Evolutionary conservation across 2,329 filamentous ascomycete species (phyloP).

Genomic region (Scedosporium aurantiacum): DNA sequence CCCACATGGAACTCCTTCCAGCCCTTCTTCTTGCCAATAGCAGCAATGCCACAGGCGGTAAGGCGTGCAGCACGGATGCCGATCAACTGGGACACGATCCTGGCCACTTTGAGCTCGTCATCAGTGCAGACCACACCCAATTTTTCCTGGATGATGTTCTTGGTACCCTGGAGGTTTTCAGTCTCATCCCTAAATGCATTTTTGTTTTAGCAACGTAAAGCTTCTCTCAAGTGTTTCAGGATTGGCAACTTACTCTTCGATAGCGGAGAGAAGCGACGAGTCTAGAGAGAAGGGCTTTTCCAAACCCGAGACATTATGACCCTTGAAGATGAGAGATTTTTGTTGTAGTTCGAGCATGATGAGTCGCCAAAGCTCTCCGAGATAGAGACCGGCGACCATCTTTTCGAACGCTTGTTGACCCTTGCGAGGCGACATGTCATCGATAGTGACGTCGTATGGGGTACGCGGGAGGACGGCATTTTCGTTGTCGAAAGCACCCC

Average conservation of each 20-base stretch:
- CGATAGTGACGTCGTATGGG: conserved; percentile 75
- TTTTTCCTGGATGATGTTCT: conserved; percentile 67
- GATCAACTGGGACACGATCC: conserved; percentile 83
- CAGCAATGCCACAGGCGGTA: conserved; percentile 87
- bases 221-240: neutral
- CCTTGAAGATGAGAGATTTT: conserved; percentile 67
- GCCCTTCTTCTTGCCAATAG: conserved; percentile 93
- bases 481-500: conserved; percentile 93
- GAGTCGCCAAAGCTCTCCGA: conserved; percentile 89
- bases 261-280: conserved; percentile 81
- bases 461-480: conserved; percentile 78
- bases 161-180: conserved; percentile 86
- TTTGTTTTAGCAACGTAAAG: neutral
- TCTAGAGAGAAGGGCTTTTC: conserved; percentile 84
- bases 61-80: conserved; percentile 88
- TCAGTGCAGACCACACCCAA: conserved; percentile 60
- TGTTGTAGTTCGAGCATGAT: conserved; percentile 79
- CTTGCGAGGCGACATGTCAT: conserved; percentile 82
- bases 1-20: conserved; percentile 85
- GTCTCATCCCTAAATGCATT: conserved; percentile 61
- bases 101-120: conserved; percentile 79
- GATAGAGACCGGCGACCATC: conserved; percentile 91
- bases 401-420: conserved; percentile 96
- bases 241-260: conserved; percentile 59
- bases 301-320: conserved; percentile 69